Percentiles rank a stretch among this genome's conserved stretches.
Conservation (phyloP, 2,329 filamentous ascomycete species). For the Exophiala aquamarina region DNA sequence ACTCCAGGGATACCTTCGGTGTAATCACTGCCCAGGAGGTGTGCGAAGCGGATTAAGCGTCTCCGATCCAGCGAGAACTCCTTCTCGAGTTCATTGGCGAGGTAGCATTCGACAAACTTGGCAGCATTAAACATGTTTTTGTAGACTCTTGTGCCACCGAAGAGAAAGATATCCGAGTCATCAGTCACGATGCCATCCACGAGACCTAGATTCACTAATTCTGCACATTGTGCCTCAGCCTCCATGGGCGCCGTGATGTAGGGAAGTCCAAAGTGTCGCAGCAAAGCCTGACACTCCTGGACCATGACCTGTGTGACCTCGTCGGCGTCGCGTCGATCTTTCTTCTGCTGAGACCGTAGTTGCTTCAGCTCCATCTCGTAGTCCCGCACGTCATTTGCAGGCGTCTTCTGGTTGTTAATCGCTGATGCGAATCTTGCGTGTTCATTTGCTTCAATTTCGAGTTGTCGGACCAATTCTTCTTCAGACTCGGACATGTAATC, state of each 20-base stretch:
- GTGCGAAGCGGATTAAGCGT: slow-evolving; percentile 85
- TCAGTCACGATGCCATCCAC: slow-evolving; percentile 98
- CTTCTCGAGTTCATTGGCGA: slow-evolving; percentile 77
- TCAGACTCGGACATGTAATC: slow-evolving; percentile 78
- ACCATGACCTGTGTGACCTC: slow-evolving; percentile 98
- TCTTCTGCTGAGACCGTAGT: slow-evolving; percentile 90
- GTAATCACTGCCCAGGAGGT: slow-evolving; percentile 91
- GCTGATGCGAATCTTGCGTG: slow-evolving; percentile 89
- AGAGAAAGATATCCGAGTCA: slow-evolving; percentile 94
- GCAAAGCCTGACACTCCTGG: slow-evolving; percentile 85
- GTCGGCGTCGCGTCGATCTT: slow-evolving; percentile 91
- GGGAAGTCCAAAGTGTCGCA: slow-evolving; percentile 87
- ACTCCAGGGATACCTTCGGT: slow-evolving; percentile 88
- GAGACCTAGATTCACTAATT: slow-evolving; percentile 79
- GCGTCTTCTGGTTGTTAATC: slow-evolving; percentile 66
- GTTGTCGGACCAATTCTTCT: slow-evolving; percentile 80
- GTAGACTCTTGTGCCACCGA: slow-evolving; percentile 93
- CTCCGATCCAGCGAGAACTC: slow-evolving; percentile 85
- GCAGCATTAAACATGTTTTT: slow-evolving; percentile 99
- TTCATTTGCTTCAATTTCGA: slow-evolving; percentile 88
- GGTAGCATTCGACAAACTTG: slow-evolving; percentile 96
- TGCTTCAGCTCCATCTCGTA: slow-evolving; percentile 87
- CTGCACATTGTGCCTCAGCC: slow-evolving; percentile 95
- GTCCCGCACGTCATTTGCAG: slow-evolving; percentile 68
- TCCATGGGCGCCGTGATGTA: slow-evolving; percentile 99